Evolutionary conservation across 257 asterid genomes (phyloP).

Genomic region (Petunia secreta): DNA sequence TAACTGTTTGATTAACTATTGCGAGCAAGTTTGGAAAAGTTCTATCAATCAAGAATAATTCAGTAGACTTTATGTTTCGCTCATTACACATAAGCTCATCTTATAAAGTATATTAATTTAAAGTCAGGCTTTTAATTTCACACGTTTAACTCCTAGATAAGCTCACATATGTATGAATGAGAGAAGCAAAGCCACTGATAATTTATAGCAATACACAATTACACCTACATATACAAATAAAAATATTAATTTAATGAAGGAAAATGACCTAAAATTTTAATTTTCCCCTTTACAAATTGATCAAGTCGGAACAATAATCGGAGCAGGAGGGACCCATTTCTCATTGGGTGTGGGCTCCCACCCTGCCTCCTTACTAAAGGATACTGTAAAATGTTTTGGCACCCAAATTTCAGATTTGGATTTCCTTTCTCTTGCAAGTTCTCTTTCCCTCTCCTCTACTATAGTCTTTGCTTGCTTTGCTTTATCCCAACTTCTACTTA

Average conservation of each 20-base stretch:
- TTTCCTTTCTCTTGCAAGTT: constrained; percentile 49
- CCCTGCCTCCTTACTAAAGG: constrained; percentile 60
- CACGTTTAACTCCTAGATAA: not conserved
- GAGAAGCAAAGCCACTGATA: constrained; percentile 4
- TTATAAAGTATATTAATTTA: not conserved
- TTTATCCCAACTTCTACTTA: constrained; percentile 63
- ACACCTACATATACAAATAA: not conserved
- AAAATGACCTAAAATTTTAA: not conserved
- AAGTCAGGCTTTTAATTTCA: not conserved
- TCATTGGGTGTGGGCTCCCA: constrained; percentile 65
- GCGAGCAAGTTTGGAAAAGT: not conserved
- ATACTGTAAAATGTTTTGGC: constrained; percentile 59
- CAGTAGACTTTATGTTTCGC: not conserved
- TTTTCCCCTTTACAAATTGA: not conserved
- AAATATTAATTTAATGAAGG: constrained; percentile 8
- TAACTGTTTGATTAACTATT: not conserved
- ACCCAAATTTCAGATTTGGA: constrained; percentile 50
- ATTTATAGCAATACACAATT: not conserved
- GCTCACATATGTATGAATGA: not conserved
- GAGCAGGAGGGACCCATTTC: constrained; percentile 58
- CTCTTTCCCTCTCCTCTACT: constrained; percentile 71
- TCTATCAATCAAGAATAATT: too few species aligned
- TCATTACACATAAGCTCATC: not conserved
- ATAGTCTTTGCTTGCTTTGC: constrained; percentile 65
- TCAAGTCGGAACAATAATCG: constrained; percentile 59